Evolutionary conservation across 305 asterid genomes (phyloP).

Genomic region (Fraxinus floribunda): DNA sequence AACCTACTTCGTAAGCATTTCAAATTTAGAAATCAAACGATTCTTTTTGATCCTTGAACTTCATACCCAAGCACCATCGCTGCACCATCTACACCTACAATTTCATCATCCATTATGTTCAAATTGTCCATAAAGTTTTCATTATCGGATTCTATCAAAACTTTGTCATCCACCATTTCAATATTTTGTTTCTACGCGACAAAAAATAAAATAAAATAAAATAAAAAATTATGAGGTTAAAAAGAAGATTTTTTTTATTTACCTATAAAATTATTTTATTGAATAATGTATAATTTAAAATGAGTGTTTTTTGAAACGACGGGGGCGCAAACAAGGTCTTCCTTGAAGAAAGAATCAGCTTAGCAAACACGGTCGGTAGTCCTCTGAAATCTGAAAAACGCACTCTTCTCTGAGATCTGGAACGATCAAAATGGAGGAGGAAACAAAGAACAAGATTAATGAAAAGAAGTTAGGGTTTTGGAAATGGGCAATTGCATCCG

Average conservation of each 20-base stretch:
- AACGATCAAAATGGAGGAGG: slow-evolving; percentile 37
- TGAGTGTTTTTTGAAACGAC: too few species aligned
- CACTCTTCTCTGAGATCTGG: slow-evolving; percentile 28
- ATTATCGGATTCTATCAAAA: not conserved
- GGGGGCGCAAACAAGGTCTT: too few species aligned
- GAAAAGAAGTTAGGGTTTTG: slow-evolving; percentile 54
- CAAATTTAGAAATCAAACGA: not conserved
- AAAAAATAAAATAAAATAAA: too few species aligned
- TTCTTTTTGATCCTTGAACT: too few species aligned
- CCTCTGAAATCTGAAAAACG: not conserved
- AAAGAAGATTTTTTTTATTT: too few species aligned
- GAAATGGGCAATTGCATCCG: slow-evolving; percentile 72
- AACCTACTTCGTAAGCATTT: not conserved
- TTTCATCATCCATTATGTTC: not conserved
- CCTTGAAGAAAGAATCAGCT: too few species aligned
- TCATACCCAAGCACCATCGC: not conserved
- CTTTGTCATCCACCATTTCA: not conserved
- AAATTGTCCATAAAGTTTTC: not conserved
- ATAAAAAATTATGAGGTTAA: not conserved
- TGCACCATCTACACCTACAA: not conserved
- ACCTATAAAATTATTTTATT: too few species aligned
- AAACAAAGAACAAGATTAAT: slow-evolving; percentile 15
- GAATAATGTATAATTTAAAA: too few species aligned
- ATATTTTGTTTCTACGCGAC: not conserved
- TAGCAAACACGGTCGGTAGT: not conserved